Evolutionary conservation across 2,329 filamentous ascomycete species (phyloP).

Genomic region (Cucurbitaria berberidis): DNA sequence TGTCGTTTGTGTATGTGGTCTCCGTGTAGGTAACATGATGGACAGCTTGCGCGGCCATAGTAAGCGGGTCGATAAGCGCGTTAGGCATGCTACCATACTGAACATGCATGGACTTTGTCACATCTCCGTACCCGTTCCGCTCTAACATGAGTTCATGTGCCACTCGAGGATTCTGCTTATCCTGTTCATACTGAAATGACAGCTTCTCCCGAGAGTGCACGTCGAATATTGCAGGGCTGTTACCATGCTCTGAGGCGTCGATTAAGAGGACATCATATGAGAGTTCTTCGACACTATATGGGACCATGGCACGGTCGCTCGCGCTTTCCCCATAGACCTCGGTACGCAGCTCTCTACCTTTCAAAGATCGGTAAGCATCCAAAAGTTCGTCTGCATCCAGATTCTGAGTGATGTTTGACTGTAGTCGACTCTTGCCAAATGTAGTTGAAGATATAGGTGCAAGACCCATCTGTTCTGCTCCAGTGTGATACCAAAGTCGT

Average conservation of each 20-base stretch:
- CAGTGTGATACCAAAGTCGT: too few relatives aligned
- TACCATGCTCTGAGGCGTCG: neutral
- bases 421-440: too few relatives aligned
- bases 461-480: too few relatives aligned
- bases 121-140: too few relatives aligned
- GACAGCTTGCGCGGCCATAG: neutral
- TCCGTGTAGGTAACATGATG: neutral
- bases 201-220: neutral
- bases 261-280: neutral
- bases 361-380: slow-evolving; percentile 12
- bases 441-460: too few relatives aligned
- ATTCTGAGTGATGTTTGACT: too few relatives aligned
- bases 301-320: neutral
- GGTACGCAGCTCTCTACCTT: slow-evolving; percentile 2
- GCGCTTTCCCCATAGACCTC: slow-evolving; percentile 13
- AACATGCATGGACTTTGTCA: neutral
- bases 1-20: neutral
- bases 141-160: neutral
- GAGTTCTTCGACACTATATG: neutral
- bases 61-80: neutral
- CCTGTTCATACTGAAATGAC: neutral
- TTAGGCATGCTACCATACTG: neutral
- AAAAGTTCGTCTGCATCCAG: too few relatives aligned
- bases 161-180: neutral
- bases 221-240: neutral